These are phyloP conservation scores for Colletotrichum horii DNA, from an alignment of 2,329 filamentous ascomycete genomes.

Conservation along the genomic window DNA sequence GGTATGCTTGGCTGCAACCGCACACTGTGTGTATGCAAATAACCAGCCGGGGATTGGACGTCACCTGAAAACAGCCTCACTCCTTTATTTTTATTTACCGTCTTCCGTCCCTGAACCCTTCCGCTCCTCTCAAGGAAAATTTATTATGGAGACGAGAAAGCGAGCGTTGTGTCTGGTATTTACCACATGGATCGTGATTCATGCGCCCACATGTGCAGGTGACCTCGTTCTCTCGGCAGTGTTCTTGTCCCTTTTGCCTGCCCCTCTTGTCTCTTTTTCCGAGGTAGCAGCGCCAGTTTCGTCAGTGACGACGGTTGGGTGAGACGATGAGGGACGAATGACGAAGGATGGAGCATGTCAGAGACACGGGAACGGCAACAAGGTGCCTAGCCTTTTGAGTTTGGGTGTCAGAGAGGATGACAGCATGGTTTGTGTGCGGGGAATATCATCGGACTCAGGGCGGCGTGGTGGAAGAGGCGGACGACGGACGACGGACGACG, in stretches of 20 bases:
- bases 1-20: background rate
- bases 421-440: background rate
- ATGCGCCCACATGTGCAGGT: background rate
- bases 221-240: background rate
- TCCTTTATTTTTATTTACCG: background rate
- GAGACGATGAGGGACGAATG: background rate
- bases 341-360: background rate
- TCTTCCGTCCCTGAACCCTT: background rate
- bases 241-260: background rate
- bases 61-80: background rate
- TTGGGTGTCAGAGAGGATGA: background rate
- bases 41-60: background rate
- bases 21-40: background rate
- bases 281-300: background rate
- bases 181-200: conserved; percentile 2
- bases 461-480: background rate
- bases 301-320: background rate
- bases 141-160: background rate
- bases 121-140: background rate
- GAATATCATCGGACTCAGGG: background rate
- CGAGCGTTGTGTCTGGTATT: background rate
- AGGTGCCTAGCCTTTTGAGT: background rate
- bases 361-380: background rate
- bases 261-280: background rate
- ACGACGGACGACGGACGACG: background rate